phyloP scores from a whole-genome alignment of 2,329 filamentous ascomycete species.

The Trichophyton schoenleinii region DNA sequence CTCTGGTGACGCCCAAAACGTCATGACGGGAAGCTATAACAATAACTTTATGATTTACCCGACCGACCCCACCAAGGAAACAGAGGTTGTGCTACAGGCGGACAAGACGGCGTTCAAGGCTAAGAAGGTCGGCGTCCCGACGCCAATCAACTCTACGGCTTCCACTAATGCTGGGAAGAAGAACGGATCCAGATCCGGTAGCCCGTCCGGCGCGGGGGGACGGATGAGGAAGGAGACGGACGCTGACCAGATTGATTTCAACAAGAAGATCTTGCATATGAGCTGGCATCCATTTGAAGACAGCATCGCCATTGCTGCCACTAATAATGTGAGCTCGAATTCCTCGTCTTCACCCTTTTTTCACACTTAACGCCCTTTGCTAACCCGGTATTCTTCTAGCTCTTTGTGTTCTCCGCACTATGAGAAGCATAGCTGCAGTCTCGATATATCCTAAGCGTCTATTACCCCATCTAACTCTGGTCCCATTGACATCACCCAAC shows the following conservation, averaged over 20 bases:
- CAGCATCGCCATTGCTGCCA: slow-evolving; percentile 97
- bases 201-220: slow-evolving; percentile 75
- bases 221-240: slow-evolving; percentile 99
- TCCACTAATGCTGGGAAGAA: slow-evolving; percentile 67
- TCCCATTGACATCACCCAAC: neutral
- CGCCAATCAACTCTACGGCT: slow-evolving; percentile 73
- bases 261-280: slow-evolving; percentile 99
- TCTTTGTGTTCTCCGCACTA: slow-evolving; percentile 69
- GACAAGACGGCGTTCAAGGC: slow-evolving; percentile 99
- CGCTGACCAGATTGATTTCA: slow-evolving; percentile 98
- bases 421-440: slow-evolving; percentile 27
- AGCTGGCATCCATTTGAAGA: slow-evolving; percentile 99
- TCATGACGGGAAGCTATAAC: slow-evolving; percentile 99
- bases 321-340: slow-evolving; percentile 74
- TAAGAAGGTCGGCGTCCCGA: slow-evolving; percentile 97
- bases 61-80: slow-evolving; percentile 88
- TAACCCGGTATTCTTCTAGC: slow-evolving; percentile 31
- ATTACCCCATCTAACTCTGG: neutral
- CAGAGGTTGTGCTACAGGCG: slow-evolving; percentile 91
- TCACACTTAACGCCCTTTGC: slow-evolving; percentile 13
- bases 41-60: slow-evolving; percentile 99
- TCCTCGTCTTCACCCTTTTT: neutral
- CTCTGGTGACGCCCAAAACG: slow-evolving; percentile 94
- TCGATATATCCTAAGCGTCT: neutral
- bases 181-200: slow-evolving; percentile 72